Percentiles rank a stretch among this genome's conserved stretches.
These are phyloP conservation scores for Meyerozyma guilliermondii DNA, from an alignment of 1,139 yeast genomes.

Conservation along the genomic window DNA sequence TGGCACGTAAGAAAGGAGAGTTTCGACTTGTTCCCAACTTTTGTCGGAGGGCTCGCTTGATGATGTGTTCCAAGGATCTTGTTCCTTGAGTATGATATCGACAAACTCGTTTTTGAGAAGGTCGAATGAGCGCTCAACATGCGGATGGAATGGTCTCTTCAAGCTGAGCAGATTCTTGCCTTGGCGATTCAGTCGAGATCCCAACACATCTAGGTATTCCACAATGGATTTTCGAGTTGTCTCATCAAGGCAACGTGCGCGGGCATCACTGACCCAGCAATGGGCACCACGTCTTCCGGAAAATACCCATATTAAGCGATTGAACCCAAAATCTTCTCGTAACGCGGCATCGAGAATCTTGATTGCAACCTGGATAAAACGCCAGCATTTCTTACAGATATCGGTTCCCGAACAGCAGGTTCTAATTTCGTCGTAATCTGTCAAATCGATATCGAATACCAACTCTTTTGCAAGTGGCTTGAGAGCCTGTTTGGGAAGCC, in stretches of 20 bases:
- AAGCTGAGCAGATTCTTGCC: conserved; percentile 46
- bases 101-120: conserved; percentile 60
- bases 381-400: conserved; percentile 92
- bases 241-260: conserved; percentile 76
- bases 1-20: conserved; percentile 57
- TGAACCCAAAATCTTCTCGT: conserved; percentile 84
- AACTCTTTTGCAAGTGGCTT: conserved; percentile 81
- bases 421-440: conserved; percentile 91
- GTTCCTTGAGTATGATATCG: conserved; percentile 66
- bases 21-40: conserved; percentile 44
- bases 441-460: conserved; percentile 95
- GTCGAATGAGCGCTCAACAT: conserved; percentile 68
- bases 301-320: conserved; percentile 87
- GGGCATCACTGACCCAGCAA: conserved; percentile 91
- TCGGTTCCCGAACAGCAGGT: conserved; percentile 88
- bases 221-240: conserved; percentile 69
- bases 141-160: conserved; percentile 87
- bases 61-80: conserved; percentile 66
- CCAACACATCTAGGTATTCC: conserved; percentile 76
- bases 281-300: conserved; percentile 99
- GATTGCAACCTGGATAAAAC: conserved; percentile 83
- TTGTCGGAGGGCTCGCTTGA: conserved; percentile 26
- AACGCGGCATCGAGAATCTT: conserved; percentile 68
- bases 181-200: conserved; percentile 38
- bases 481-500: conserved; percentile 73